Base-by-base conservation (phyloP, 768 basidiomycete genomes). In the Boletus sensibilis region DNA sequence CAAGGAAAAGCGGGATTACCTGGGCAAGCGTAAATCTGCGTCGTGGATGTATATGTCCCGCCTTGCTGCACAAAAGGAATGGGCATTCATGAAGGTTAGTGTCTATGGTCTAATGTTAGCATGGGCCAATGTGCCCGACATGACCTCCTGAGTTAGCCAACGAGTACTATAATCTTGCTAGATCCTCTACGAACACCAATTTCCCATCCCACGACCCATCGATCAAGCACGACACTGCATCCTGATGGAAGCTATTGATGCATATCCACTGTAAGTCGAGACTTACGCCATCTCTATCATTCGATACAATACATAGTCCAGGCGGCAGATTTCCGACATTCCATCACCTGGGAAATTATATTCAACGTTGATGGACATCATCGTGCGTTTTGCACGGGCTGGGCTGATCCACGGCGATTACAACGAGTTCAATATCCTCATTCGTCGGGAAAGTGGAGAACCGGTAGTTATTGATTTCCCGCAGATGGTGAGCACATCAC, bases 21-120 rank as follows among this genome's bases (percentile, higher is more conserved):
- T 99, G 53, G 93, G 95, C 23, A 96, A 94, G 72, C 83, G 97
- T 40, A 94, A 94, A 73, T 92, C 89, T 18, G 96, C 97, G 1
- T 92, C 92, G 18, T 99, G 97, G 97, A 97, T 98, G 94, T 98
- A 98, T 74, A 92, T 99, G 92, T 95, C 93, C 21, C 83, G 97
- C 21, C 75, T 99, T 44, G 89, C 95, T 18, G 97, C 97, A 10
- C 89, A 96, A 75, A 98, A 98, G 69, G 97, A 99, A 70, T 99
- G 87, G 83, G 93, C 92, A 1, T 99, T 98, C 72, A 96, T 99
- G 92, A 98, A 97, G 81, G 96, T 93, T 21, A 41, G 64, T 35
- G 27, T 44, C 21, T 42, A 11, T 20, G 10, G 10, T 49, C 29
- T 33, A 16, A n/a, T 20, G 16, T 29, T 7, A 23, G 14, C 18